Evolutionary conservation across 129 eudicot genomes (phyloP).

Genomic region (Lonicera japonica): DNA sequence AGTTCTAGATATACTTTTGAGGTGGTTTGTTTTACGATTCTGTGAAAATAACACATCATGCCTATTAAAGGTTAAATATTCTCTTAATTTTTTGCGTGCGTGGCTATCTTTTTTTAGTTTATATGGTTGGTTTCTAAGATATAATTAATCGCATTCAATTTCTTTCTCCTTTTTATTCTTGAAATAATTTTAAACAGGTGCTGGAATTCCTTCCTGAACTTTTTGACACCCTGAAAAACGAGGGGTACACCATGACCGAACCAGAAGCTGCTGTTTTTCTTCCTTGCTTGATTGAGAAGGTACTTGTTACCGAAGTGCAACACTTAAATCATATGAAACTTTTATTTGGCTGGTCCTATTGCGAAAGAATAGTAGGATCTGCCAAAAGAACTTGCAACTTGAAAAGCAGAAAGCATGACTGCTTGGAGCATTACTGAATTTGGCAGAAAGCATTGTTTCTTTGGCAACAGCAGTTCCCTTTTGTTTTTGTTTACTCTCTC

Average conservation of each 20-base stretch:
- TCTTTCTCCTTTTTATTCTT: no score
- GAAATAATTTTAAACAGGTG: slow-evolving; percentile 43
- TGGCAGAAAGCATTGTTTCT: no score
- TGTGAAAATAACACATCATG: slow-evolving; percentile 97
- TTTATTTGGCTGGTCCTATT: neutral
- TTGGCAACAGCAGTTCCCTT: no score
- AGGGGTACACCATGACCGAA: slow-evolving; percentile 84
- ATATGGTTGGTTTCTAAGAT: neutral
- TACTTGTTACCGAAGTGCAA: slow-evolving; percentile 15
- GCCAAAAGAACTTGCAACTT: no score
- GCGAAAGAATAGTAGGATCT: no score
- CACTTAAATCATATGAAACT: neutral
- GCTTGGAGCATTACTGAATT: no score
- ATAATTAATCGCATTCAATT: neutral
- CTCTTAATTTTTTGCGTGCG: neutral
- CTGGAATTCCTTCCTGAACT: slow-evolving; percentile 95
- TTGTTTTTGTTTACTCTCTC: no score
- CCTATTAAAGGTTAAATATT: slow-evolving; percentile 67
- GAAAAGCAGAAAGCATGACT: no score
- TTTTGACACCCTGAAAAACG: slow-evolving; percentile 59
- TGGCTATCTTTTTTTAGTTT: neutral
- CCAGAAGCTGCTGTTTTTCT: slow-evolving; percentile 93
- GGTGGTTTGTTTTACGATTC: slow-evolving; percentile 91
- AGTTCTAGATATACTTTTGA: slow-evolving; percentile 77
- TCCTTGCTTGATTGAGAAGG: slow-evolving; percentile 98